These are phyloP conservation scores for Phytophthora pistaciae DNA, from an alignment of 352 stramenopile species.

Conservation along the genomic window DNA sequence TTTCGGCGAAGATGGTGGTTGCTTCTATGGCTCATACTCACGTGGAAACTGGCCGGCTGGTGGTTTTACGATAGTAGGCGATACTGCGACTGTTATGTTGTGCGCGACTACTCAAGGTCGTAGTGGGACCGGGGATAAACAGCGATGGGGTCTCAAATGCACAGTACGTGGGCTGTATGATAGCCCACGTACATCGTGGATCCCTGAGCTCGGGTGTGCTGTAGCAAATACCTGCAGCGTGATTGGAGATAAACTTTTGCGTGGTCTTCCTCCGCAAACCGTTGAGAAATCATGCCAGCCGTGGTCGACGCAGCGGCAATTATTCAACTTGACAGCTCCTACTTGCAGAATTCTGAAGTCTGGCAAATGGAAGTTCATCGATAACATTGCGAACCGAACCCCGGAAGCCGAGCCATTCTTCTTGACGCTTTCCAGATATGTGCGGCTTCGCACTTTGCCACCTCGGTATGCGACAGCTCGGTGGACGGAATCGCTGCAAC, in stretches of 20 bases:
- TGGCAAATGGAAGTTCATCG: conserved; percentile 28
- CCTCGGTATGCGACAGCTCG: conserved; percentile 18
- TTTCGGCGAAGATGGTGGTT: conserved; percentile 72
- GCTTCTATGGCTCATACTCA: conserved; percentile 66
- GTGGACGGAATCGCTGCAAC: conserved; percentile 36
- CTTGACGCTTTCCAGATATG: conserved; percentile 26
- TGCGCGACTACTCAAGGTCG: conserved; percentile 70
- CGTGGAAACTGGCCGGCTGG: conserved; percentile 66
- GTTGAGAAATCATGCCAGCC: conserved; percentile 43
- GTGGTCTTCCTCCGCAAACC: conserved; percentile 35
- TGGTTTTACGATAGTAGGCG: conserved; percentile 65
- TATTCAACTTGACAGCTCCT: conserved; percentile 35
- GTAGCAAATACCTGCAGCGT: conserved; percentile 47
- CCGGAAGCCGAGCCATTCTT: conserved; percentile 30
- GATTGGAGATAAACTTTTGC: conserved; percentile 51
- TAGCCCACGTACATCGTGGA: conserved; percentile 27
- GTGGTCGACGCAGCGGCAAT: conserved; percentile 30
- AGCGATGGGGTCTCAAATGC: conserved; percentile 70
- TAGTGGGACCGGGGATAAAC: conserved; percentile 47
- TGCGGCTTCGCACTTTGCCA: conserved; percentile 29
- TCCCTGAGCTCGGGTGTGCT: conserved; percentile 37
- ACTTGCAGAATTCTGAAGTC: conserved; percentile 25
- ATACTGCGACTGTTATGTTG: conserved; percentile 75
- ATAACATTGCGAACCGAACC: conserved; percentile 32
- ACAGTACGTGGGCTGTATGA: conserved; percentile 55